A percentile compares a stretch with the other conserved stretches of the same genome.
Conservation (phyloP, 768 basidiomycete species). For the Pleurotus cornucopiae region DNA sequence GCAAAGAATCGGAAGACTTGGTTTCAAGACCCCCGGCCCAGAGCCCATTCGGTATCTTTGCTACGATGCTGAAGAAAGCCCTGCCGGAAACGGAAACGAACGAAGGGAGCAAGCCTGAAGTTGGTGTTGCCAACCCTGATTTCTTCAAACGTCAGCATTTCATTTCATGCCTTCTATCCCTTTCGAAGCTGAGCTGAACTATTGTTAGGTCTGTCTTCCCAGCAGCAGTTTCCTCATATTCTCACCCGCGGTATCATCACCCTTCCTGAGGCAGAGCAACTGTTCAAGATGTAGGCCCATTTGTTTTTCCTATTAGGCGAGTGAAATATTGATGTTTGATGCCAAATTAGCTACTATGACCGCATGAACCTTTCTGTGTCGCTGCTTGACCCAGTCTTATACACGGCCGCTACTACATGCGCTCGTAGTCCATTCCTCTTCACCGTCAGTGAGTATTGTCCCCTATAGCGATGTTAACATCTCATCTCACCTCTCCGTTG, state of each 20-base stretch:
- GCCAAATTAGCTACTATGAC: constrained; percentile 57
- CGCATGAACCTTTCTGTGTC: constrained; percentile 78
- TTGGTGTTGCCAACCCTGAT: constrained; percentile 63
- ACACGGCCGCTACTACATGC: constrained; percentile 78
- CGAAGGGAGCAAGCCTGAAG: constrained; percentile 30
- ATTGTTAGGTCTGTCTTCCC: constrained; percentile 31
- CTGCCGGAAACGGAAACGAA: constrained; percentile 22
- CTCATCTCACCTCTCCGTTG: neutral
- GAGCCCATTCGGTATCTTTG: constrained; percentile 73
- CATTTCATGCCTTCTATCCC: constrained; percentile 20
- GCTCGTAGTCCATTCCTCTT: constrained; percentile 88
- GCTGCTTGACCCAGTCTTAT: constrained; percentile 75
- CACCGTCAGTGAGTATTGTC: constrained; percentile 68
- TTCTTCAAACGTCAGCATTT: constrained; percentile 59
- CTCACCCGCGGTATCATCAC: constrained; percentile 60
- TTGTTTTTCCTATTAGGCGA: neutral
- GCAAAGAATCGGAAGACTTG: neutral
- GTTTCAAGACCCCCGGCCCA: constrained; percentile 1
- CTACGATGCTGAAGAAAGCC: constrained; percentile 49
- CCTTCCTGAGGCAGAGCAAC: constrained; percentile 59
- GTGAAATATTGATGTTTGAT: constrained; percentile 10
- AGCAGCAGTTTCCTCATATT: constrained; percentile 59
- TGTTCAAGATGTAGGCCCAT: constrained; percentile 62
- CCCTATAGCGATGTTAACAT: neutral
- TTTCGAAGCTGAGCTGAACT: constrained; percentile 37